These are phyloP conservation scores for Aureobasidium leucospermi DNA, from an alignment of 2,329 filamentous ascomycete species.

Conservation along the genomic window DNA sequence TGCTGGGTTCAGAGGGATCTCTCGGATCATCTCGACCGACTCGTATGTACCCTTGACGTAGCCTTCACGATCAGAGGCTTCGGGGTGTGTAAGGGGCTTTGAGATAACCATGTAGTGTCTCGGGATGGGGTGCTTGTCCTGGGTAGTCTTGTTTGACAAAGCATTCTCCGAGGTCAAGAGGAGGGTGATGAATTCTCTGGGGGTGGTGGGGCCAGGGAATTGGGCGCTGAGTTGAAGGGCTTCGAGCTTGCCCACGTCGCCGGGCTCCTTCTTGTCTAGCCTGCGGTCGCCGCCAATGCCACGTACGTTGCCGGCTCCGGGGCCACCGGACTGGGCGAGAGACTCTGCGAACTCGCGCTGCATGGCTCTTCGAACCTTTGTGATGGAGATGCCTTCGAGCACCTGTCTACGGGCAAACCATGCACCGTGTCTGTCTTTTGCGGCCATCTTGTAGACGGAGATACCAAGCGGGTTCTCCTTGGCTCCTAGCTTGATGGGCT, in stretches of 20 bases:
- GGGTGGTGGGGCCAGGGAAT: slow-evolving; percentile 81
- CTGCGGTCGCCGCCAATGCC: slow-evolving; percentile 77
- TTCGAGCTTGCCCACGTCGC: slow-evolving; percentile 56
- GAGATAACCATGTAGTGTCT: slow-evolving; percentile 82
- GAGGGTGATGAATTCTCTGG: slow-evolving; percentile 79
- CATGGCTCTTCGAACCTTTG: slow-evolving; percentile 69
- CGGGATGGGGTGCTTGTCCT: slow-evolving; percentile 35
- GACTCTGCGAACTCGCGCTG: slow-evolving; percentile 74
- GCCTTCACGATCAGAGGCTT: slow-evolving; percentile 60
- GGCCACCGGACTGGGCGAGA: slow-evolving; percentile 60
- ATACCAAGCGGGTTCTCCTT: slow-evolving; percentile 71
- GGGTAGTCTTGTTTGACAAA: slow-evolving; percentile 39
- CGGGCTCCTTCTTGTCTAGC: slow-evolving; percentile 56
- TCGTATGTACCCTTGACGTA: slow-evolving; percentile 84
- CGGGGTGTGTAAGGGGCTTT: slow-evolving; percentile 70
- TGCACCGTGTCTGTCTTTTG: slow-evolving; percentile 72
- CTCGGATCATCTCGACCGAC: slow-evolving; percentile 83
- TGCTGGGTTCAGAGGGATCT: slow-evolving; percentile 55
- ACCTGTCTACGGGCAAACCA: slow-evolving; percentile 87
- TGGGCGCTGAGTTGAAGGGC: slow-evolving; percentile 83
- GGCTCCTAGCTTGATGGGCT: slow-evolving; percentile 65
- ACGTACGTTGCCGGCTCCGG: slow-evolving; percentile 67
- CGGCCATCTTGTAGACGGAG: slow-evolving; percentile 68
- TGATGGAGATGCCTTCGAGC: slow-evolving; percentile 70
- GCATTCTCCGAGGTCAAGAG: slow-evolving; percentile 58